A percentile compares a stretch with the other conserved stretches of the same genome.
These are phyloP conservation scores for Kitagawia praeruptora DNA, from an alignment of 129 eudicot species.

Conservation along the genomic window DNA sequence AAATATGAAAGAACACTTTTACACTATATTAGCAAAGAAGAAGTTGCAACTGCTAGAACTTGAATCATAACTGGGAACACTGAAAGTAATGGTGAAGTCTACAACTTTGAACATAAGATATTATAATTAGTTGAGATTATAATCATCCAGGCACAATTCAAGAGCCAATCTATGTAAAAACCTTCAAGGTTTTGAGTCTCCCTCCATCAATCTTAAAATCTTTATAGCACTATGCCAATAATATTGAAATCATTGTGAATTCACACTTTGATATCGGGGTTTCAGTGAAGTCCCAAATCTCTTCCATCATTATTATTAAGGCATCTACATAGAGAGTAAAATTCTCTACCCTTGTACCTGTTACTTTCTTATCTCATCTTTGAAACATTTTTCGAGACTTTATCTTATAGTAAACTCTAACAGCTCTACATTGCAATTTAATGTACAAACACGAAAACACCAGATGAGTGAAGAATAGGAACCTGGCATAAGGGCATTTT, in stretches of 20 bases:
- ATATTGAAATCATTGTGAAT: too few relatives aligned
- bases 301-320: background rate
- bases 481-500: slow-evolving; percentile 99
- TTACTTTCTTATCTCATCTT: background rate
- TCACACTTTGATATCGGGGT: background rate
- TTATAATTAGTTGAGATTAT: too few relatives aligned
- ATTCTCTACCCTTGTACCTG: too few relatives aligned
- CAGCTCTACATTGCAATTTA: background rate
- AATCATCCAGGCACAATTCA: too few relatives aligned
- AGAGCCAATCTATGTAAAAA: too few relatives aligned
- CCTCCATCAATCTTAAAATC: too few relatives aligned
- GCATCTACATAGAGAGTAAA: background rate
- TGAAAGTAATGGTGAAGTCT: background rate
- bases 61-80: too few relatives aligned
- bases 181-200: too few relatives aligned
- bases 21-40: background rate
- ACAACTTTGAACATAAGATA: too few relatives aligned
- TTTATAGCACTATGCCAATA: background rate
- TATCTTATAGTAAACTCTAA: too few relatives aligned
- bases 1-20: background rate
- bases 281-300: background rate
- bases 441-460: too few relatives aligned
- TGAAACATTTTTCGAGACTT: background rate
- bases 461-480: slow-evolving; percentile 5
- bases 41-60: background rate